Percentiles rank a stretch among this genome's conserved stretches.
phyloP scores from a whole-genome alignment of 106 monocot species.

The Iris macrosiphon region DNA sequence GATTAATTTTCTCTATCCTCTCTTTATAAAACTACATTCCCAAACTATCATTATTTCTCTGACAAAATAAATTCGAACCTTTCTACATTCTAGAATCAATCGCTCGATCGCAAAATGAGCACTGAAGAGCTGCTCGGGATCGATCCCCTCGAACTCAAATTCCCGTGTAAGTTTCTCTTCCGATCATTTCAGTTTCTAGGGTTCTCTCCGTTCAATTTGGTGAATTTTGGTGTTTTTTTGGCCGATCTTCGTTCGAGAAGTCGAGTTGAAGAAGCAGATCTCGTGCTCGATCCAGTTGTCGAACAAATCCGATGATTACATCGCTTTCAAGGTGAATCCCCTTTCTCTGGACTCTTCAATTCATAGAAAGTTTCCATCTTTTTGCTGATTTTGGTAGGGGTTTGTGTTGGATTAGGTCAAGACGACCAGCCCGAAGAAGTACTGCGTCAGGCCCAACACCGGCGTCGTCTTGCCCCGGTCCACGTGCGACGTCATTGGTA shows the following conservation, averaged over 20 bases:
- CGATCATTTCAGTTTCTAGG: too few relatives aligned
- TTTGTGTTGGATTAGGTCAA: constrained; percentile 53
- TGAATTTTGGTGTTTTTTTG: background rate
- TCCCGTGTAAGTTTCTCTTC: constrained; percentile 32
- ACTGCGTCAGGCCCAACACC: constrained; percentile 77
- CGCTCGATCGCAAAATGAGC: constrained; percentile 20
- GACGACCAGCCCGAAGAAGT: constrained; percentile 90
- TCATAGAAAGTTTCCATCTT: background rate
- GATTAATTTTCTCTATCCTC: too few relatives aligned
- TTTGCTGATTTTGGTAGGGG: background rate
- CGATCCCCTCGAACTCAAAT: constrained; percentile 66
- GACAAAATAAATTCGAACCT: too few relatives aligned
- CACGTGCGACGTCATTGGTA: constrained; percentile 67
- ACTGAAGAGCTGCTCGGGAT: constrained; percentile 43
- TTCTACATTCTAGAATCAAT: too few relatives aligned
- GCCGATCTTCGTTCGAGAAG: constrained; percentile 40
- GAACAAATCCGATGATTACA: constrained; percentile 67
- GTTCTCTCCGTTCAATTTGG: background rate
- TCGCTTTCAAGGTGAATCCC: constrained; percentile 72
- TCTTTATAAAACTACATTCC: too few relatives aligned
- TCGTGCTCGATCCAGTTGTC: constrained; percentile 77
- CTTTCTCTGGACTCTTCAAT: background rate
- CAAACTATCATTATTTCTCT: too few relatives aligned
- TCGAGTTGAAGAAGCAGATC: constrained; percentile 91
- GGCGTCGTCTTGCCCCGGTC: constrained; percentile 61